Conservation (phyloP, 345 rosid genomes). For the Arabidopsis arenosa region DNA sequence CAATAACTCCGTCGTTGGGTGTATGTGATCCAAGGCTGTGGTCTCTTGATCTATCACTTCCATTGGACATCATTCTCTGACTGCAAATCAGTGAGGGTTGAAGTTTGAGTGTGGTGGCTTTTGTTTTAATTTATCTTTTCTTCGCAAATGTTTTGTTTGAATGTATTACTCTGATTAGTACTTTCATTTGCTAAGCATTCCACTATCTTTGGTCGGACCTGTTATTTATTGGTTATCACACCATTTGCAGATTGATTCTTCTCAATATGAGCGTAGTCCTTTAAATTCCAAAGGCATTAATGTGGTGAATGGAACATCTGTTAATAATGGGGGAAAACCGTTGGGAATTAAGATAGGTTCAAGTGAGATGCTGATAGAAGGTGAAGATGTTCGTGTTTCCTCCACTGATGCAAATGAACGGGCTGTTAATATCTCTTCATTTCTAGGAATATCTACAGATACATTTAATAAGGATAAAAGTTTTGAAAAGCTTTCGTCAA, state of each 20-base stretch:
- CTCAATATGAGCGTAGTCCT: slow-evolving; percentile 57
- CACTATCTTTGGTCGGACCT: slow-evolving; percentile 13
- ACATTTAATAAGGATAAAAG: slow-evolving; percentile 41
- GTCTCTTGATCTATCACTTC: slow-evolving; percentile 15
- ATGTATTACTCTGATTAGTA: slow-evolving; percentile 22
- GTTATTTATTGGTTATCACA: slow-evolving; percentile 32
- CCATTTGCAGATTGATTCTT: slow-evolving; percentile 58
- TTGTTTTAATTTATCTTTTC: slow-evolving; percentile 10
- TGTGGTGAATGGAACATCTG: slow-evolving; percentile 46
- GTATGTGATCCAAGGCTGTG: slow-evolving; percentile 20
- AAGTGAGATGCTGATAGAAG: slow-evolving; percentile 51
- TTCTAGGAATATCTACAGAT: slow-evolving; percentile 50
- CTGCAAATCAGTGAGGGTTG: slow-evolving; percentile 27
- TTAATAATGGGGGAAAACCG: slow-evolving; percentile 52
- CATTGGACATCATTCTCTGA: neutral
- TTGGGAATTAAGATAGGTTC: slow-evolving; percentile 43
- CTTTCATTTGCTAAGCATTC: slow-evolving; percentile 7
- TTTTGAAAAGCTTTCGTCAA: slow-evolving; percentile 47
- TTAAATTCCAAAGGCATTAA: slow-evolving; percentile 50
- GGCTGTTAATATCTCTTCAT: slow-evolving; percentile 47
- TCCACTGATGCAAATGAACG: slow-evolving; percentile 44
- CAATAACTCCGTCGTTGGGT: slow-evolving; percentile 10
- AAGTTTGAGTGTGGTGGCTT: slow-evolving; percentile 28
- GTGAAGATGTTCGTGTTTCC: slow-evolving; percentile 43
- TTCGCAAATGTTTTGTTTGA: slow-evolving; percentile 5